Base-by-base conservation (phyloP, 2,329 filamentous ascomycete genomes). In the Thelonectria rubi region DNA sequence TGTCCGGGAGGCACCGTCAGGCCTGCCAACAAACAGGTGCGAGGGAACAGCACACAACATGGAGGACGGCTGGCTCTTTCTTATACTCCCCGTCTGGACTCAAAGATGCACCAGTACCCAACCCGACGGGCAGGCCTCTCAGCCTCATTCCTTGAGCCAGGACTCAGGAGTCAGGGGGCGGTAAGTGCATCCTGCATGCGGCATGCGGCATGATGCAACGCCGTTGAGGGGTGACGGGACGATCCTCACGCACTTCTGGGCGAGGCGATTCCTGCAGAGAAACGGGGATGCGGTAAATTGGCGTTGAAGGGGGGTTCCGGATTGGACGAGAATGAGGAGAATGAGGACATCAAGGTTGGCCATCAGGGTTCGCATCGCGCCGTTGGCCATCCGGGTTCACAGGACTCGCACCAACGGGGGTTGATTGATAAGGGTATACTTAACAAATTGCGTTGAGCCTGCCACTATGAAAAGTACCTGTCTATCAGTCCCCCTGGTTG, bases 361-460 rank as follows among this genome's bases (percentile, higher is more conserved):
- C 69, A 72, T 72, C 69, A 68, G 63, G 69, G 69, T 69, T 43
- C 66, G 42, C 60, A 21, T 40, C 65, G 58, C 50, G 66, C 71
- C 60, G 24, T 40, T 65, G 58, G 52, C 68, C 71, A 72, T 72
- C 69, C 63, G 55, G 69, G 69, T 72, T 71, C 69, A 70, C 67
- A 61, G 20, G 15, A 21, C 17, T 39, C 20, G 46, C 42, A 24
- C 46, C 20, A 30, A 46, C 46, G 39, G 40, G 14, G 34, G 52
- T 39, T n/a, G 26, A 50, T 18, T 50, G 53, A 1, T 61, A 61
- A 32, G 42, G 17, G 15, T 17, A 26, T 56, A 61, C 58, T 32
- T 4, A 9, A 14, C 26, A 43, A 24, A 49, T 5, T 1, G 18
- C 42, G 12, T 11, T 24, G 15, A 12, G 11, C n/a, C 14, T 14